phyloP scores from a whole-genome alignment of 2,329 filamentous ascomycete species.

The Alternaria triticina region DNA sequence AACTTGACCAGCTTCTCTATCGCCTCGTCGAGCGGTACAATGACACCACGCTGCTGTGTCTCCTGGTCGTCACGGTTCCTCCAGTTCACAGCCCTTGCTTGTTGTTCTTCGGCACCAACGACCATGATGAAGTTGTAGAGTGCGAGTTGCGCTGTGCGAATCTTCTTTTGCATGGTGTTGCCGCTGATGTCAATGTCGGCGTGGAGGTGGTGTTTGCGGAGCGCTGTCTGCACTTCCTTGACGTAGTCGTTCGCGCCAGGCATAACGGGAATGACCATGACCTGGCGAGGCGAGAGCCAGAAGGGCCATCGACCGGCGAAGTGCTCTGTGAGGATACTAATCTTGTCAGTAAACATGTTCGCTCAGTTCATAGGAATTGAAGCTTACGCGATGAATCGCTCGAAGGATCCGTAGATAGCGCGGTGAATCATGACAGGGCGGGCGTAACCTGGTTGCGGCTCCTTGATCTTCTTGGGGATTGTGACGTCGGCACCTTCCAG shows the following conservation, averaged over 20 bases:
- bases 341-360: constrained; percentile 14
- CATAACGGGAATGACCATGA: constrained; percentile 79
- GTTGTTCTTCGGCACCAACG: constrained; percentile 67
- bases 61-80: constrained; percentile 68
- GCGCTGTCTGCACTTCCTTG: constrained; percentile 70
- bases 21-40: constrained; percentile 66
- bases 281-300: constrained; percentile 84
- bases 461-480: constrained; percentile 33
- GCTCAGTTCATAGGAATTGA: neutral
- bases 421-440: constrained; percentile 88
- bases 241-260: constrained; percentile 75
- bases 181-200: constrained; percentile 74
- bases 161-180: constrained; percentile 90
- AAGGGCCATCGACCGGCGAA: constrained; percentile 89
- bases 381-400: constrained; percentile 66
- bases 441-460: constrained; percentile 62
- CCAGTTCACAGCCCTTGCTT: constrained; percentile 66
- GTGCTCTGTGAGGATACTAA: constrained; percentile 76
- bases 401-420: constrained; percentile 76
- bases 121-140: constrained; percentile 87
- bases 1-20: constrained; percentile 59
- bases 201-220: constrained; percentile 72
- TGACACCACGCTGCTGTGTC: constrained; percentile 67
- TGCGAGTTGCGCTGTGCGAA: constrained; percentile 77
- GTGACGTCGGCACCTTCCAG: constrained; percentile 18